Evolutionary conservation across 306 rosid species (phyloP), one percentile per base, ranked within the genome.

Genomic region (Dryas drummondii): DNA sequence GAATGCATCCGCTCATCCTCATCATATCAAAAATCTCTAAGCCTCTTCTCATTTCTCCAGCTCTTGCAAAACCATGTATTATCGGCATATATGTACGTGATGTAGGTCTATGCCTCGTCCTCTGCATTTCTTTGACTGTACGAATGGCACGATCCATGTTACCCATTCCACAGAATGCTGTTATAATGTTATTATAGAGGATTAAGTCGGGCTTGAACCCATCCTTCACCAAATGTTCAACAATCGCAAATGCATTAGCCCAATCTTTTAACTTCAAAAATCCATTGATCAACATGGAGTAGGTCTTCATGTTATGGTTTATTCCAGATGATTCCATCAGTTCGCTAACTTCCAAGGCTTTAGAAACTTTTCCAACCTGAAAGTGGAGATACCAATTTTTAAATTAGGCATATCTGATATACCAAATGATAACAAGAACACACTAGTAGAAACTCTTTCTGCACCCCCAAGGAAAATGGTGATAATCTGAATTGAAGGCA

Each of bases 211-310:
- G 97, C 80, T 87, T 90, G 80, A 94, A 77, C 71, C 97, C 97
- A 81, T 90, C 89, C 71, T 84, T 87, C 52, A 82, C 82, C 74
- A 91, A 73, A 84, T 91, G 96, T 79, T 94, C 98, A 71, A 90
- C 87, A 78, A 94, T 71, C 42, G 97, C 82, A 68, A 94, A 94
- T 71, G 93, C 98, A 82, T 91, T 94, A 50, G 98, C 93, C 98
- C 98, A 94, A 83, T 94, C 98, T 90, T 94, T 91, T 79, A 91
- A 75, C 86, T 86, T 94, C 79, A 88, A 37, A 76, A 88, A 94
- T 51, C 98, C 98, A 84, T 87, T 91, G 58, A 94, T 87, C 88
- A 94, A 80, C 98, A 94, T 94, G 76, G 98, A 90, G 87, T 88
- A 94, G 50, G 98, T 94, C 87, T 91, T 94, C 97, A 87, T 79